These are phyloP conservation scores for Boletus eberwhitei DNA, from an alignment of 768 basidiomycete genomes.

Conservation along the genomic window DNA sequence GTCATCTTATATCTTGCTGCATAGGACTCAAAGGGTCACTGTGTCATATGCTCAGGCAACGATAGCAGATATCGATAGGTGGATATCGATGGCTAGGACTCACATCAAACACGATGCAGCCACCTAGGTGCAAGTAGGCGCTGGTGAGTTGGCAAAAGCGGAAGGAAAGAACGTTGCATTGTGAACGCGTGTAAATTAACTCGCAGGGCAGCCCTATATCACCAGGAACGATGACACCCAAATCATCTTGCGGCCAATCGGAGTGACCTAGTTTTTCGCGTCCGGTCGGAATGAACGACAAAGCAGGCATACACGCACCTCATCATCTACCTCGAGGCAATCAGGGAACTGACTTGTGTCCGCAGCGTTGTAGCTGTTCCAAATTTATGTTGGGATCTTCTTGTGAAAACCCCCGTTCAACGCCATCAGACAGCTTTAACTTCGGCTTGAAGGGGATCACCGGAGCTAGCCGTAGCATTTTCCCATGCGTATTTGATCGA, in stretches of 20 bases:
- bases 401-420: too few species aligned
- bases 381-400: neutral
- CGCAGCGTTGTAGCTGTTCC: neutral
- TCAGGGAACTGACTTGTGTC: constrained; percentile 4
- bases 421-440: neutral
- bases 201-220: neutral
- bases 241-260: neutral
- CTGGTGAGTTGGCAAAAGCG: constrained; percentile 6
- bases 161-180: neutral
- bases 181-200: constrained; percentile 3
- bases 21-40: too few species aligned
- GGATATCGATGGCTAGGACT: neutral
- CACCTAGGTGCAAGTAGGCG: neutral
- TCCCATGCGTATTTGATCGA: neutral
- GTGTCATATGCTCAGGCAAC: too few species aligned
- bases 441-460: neutral
- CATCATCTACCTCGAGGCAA: constrained; percentile 5
- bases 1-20: constrained; percentile 11
- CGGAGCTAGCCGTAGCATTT: neutral
- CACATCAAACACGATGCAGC: constrained; percentile 8
- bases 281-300: neutral
- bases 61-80: neutral
- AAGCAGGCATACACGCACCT: neutral
- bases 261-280: neutral
- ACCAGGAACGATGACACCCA: neutral